Base-by-base conservation (phyloP, 257 asterid species). In the Penstemon newberryi region DNA sequence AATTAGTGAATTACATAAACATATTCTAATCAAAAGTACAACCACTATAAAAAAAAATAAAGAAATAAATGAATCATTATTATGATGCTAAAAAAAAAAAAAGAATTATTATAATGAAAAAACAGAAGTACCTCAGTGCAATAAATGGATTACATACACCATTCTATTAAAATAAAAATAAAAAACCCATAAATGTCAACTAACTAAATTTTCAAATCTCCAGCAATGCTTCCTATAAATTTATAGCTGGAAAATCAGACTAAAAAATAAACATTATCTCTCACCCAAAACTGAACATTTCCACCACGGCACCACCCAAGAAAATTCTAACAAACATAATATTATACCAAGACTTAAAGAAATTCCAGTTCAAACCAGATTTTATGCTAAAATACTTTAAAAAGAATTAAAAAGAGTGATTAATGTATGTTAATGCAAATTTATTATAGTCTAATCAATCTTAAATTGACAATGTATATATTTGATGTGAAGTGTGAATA, bases 111-210 rank as follows among this genome's bases (percentile, higher is more conserved):
- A 9, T 49, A 9, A 3, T 59, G 15, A 60, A 5, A 60, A 12
- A 10, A 12, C 4, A 5, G 8, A 33, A 33, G n/a, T 18, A 42
- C 39, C 64, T 36, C 6, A 8, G 25, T 58, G 63, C 15, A 44
- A 10, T 12, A 18, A 58, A 12, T 58, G 25, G 36, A 36, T 6
- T 56, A 19, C 60, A 25, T 5, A 12, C 38, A 56, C 7, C 49
- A 38, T 4, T 12, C 37, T 39, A 13, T 10, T 58, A 37, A 38
- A n/a, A 59, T 6, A 0, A 39, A 37, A 59, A 33, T 6, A 41
- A 60, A 5, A 41, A 60, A 60, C n/a, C 11, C 12, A 60, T 25
- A 60, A 60, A 60, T 60, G 65, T 60, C 65, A 60, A 60, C 65
- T 40, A 41, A 10, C 65, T 39, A 60, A 37, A 38, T 41, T 60